Conservation (phyloP, 495 filamentous ascomycete species). For the Talaromyces ruber region DNA sequence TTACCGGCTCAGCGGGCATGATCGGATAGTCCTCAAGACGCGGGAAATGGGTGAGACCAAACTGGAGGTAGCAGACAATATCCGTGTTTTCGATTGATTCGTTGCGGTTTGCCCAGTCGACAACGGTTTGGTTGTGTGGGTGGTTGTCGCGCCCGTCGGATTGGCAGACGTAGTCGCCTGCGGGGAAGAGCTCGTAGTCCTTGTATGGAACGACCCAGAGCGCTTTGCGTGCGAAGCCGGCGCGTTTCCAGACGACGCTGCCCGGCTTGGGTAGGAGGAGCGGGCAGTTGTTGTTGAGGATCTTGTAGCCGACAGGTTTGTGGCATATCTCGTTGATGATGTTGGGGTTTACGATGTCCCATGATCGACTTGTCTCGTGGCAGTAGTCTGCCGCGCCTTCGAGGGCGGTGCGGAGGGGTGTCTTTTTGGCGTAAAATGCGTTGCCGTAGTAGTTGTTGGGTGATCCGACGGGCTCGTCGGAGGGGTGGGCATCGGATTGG, state of each 20-base stretch:
- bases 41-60: constrained; percentile 51
- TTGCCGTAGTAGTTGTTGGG: constrained; percentile 40
- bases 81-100: constrained; percentile 46
- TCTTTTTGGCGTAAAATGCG: constrained; percentile 38
- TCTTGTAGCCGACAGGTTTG: constrained; percentile 31
- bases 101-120: constrained; percentile 33
- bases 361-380: constrained; percentile 35
- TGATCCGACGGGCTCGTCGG: constrained; percentile 24
- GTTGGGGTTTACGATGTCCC: constrained; percentile 43
- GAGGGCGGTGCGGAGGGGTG: constrained; percentile 30
- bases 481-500: constrained; percentile 36
- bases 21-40: constrained; percentile 54
- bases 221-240: constrained; percentile 26
- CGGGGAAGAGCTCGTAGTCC: constrained; percentile 37
- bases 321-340: constrained; percentile 28
- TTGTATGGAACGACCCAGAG: constrained; percentile 31
- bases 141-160: constrained; percentile 27
- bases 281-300: constrained; percentile 27
- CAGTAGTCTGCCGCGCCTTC: constrained; percentile 35
- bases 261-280: constrained; percentile 27
- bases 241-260: constrained; percentile 29
- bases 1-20: constrained; percentile 68
- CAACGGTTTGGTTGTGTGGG: constrained; percentile 23
- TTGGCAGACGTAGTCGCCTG: constrained; percentile 43
- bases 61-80: constrained; percentile 50